Percentiles rank a stretch among this genome's conserved stretches.
Evolutionary conservation across 176 grass and related monocot species (phyloP).

Genomic region (Aechmea fasciata): DNA sequence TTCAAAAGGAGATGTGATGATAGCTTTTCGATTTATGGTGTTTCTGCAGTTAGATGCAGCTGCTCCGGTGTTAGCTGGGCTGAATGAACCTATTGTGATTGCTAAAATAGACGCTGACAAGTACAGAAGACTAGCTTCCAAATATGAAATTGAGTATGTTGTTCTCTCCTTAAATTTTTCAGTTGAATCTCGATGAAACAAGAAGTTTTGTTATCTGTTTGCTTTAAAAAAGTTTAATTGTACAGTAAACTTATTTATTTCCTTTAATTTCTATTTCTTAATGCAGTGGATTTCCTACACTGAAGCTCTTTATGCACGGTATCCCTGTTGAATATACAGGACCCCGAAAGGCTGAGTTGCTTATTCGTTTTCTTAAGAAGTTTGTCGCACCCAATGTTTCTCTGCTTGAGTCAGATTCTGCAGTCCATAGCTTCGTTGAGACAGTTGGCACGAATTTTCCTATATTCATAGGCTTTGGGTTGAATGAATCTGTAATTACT

Average conservation of each 20-base stretch:
- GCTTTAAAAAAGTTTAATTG: not conserved
- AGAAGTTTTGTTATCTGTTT: not conserved
- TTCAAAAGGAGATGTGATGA: slow-evolving; percentile 5
- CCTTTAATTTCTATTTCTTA: slow-evolving; percentile 16
- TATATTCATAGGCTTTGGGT: slow-evolving; percentile 84
- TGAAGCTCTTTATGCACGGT: slow-evolving; percentile 87
- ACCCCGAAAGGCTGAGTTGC: slow-evolving; percentile 73
- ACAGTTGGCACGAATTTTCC: slow-evolving; percentile 66
- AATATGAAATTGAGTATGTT: slow-evolving; percentile 93
- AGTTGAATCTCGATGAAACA: not conserved
- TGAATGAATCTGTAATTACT: slow-evolving; percentile 63
- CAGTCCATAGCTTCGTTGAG: slow-evolving; percentile 60
- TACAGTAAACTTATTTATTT: slow-evolving; percentile 6
- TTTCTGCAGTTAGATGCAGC: slow-evolving; percentile 77
- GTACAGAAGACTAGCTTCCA: slow-evolving; percentile 74
- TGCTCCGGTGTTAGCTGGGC: slow-evolving; percentile 55
- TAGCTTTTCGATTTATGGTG: not conserved
- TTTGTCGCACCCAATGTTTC: slow-evolving; percentile 84
- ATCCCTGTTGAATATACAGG: slow-evolving; percentile 79
- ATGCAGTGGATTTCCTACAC: slow-evolving; percentile 79
- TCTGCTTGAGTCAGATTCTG: slow-evolving; percentile 51
- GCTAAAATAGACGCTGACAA: slow-evolving; percentile 94
- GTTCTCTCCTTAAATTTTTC: slow-evolving; percentile 10
- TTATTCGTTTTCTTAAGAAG: slow-evolving; percentile 78
- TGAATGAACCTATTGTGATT: slow-evolving; percentile 60